These are phyloP conservation scores for Xylariaceae sp. DNA, from an alignment of 2,329 filamentous ascomycete genomes.

Conservation along the genomic window DNA sequence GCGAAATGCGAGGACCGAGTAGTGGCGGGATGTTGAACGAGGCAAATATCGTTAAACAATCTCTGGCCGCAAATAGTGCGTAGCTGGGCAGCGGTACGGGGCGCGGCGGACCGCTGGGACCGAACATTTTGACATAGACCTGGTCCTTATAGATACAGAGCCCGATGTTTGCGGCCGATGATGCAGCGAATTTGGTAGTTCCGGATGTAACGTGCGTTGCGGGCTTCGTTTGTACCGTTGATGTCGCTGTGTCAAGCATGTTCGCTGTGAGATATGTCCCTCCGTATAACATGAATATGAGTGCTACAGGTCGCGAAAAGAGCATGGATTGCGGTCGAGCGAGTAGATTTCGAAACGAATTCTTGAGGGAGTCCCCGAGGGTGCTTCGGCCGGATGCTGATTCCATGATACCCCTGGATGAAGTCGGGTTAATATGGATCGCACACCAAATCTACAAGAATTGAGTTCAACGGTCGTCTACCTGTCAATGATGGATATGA, in stretches of 20 bases:
- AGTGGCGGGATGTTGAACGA: constrained; percentile 85
- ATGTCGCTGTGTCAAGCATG: constrained; percentile 72
- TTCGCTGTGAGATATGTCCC: constrained; percentile 90
- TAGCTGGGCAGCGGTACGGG: constrained; percentile 68
- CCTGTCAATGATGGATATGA: constrained; percentile 87
- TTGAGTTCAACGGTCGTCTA: constrained; percentile 33
- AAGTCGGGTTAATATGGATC: constrained; percentile 1
- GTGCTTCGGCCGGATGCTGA: constrained; percentile 68
- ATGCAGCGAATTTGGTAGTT: constrained; percentile 74
- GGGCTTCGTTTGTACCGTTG: constrained; percentile 56
- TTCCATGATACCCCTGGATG: constrained; percentile 67
- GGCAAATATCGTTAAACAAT: constrained; percentile 86
- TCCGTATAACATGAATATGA: constrained; percentile 74
- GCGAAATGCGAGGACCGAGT: constrained; percentile 65
- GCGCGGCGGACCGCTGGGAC: constrained; percentile 50
- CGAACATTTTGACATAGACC: constrained; percentile 79
- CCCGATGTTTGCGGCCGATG: constrained; percentile 76
- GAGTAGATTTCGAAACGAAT: constrained; percentile 54
- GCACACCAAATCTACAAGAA: not conserved
- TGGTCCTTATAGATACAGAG: constrained; percentile 89
- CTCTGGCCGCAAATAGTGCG: constrained; percentile 73
- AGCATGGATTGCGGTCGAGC: constrained; percentile 58
- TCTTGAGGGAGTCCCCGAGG: constrained; percentile 55
- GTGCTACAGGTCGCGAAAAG: constrained; percentile 61
- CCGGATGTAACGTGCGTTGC: constrained; percentile 67